Conservation (phyloP, 2,329 filamentous ascomycete species). For the Fusarium sacchari region DNA sequence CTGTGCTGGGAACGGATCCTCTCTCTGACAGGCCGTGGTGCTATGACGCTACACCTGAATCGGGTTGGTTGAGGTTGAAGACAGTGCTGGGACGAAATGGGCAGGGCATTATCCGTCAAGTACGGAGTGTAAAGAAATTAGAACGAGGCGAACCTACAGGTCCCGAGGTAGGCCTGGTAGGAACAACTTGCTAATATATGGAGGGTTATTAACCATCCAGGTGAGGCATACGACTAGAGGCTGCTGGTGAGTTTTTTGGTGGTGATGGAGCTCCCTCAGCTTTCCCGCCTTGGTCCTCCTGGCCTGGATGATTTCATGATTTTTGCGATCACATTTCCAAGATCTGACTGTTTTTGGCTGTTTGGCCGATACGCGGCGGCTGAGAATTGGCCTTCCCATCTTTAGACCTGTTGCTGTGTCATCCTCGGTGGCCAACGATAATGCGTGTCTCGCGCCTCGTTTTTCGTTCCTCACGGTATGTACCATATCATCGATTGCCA, state of each 20-base stretch:
- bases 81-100: conserved; percentile 16
- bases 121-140: neutral
- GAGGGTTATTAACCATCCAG: neutral
- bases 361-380: conserved; percentile 10
- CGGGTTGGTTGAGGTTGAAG: conserved; percentile 30
- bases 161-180: neutral
- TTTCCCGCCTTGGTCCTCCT: conserved; percentile 29
- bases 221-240: neutral
- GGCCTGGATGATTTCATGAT: conserved; percentile 30
- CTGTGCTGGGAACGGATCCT: conserved; percentile 47
- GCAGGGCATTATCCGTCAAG: neutral
- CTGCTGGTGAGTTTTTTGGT: conserved; percentile 11
- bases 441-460: conserved; percentile 24
- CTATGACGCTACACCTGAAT: conserved; percentile 43
- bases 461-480: conserved; percentile 13
- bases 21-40: conserved; percentile 42
- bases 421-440: conserved; percentile 11
- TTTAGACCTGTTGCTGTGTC: conserved; percentile 9
- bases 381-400: conserved; percentile 2
- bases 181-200: neutral
- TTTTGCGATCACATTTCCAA: conserved; percentile 29
- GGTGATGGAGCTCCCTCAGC: conserved; percentile 22
- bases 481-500: conserved; percentile 4
- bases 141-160: neutral
- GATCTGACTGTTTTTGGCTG: conserved; percentile 24